Conservation (phyloP, 345 rosid genomes). For the Pistacia vera region DNA sequence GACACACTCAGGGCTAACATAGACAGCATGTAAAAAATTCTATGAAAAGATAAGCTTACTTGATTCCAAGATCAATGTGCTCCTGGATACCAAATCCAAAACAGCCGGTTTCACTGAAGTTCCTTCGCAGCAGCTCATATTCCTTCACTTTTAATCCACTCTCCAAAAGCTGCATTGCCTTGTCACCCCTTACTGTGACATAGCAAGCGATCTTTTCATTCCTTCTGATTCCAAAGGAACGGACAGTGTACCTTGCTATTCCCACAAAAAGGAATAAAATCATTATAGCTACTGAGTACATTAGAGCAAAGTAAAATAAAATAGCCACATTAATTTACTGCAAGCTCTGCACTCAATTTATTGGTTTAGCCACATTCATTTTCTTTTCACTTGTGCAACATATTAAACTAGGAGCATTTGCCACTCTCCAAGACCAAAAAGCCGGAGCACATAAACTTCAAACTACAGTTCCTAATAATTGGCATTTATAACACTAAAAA, state of each 20-base stretch:
- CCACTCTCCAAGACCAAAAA: neutral
- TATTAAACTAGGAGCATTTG: neutral
- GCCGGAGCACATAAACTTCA: neutral
- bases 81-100: constrained; percentile 81
- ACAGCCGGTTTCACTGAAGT: constrained; percentile 79
- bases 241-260: constrained; percentile 73
- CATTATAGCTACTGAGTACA: neutral
- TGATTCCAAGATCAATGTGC: constrained; percentile 78
- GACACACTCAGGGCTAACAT: neutral
- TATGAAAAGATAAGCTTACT: constrained; percentile 35
- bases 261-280: neutral
- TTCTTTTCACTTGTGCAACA: neutral
- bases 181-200: constrained; percentile 78
- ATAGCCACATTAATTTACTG: no score
- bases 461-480: no score
- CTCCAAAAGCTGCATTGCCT: constrained; percentile 76
- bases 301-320: no score
- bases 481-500: no score
- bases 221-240: constrained; percentile 74
- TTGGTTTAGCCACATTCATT: neutral
- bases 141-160: constrained; percentile 83
- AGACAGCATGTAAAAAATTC: neutral
- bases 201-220: constrained; percentile 79
- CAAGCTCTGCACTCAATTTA: neutral
- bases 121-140: constrained; percentile 62